Base-by-base conservation (phyloP, 2,329 filamentous ascomycete species). In the Fusarium clavum region DNA sequence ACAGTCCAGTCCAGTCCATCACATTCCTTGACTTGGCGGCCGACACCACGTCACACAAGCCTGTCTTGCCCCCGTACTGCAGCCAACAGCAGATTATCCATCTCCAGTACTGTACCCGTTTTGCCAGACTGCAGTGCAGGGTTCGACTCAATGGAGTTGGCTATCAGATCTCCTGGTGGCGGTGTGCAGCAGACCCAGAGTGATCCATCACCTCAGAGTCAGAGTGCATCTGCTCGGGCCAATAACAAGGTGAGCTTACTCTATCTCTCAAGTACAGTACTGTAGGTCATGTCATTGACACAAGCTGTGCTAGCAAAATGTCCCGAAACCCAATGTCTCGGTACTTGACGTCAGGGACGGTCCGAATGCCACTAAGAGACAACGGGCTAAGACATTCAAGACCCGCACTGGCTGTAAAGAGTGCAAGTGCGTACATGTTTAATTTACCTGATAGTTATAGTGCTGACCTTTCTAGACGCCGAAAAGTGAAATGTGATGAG, bases 401-500 rank as follows among this genome's bases (percentile, higher is more conserved):
- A 72, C 70, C 6, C 57, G 68, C 41, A 62, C 65, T 12, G 70
- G 71, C 12, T 73, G 71, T 52, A 73, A 60, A 52, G 58, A 73
- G 48, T 73, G 71, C 71, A 73, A 72, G 71, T 73, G 22, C 11
- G 71, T 70, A 47, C 32, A 20, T 41, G 30, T 24, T 22, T 38
- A 40, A 27, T 48, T 2, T n/a, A n/a, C 27, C 49, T 69, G 45
- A 55, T 56, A 13, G 7, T 22, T 4, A 12, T 57, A 20, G 38
- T 29, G 24, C 49, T 53, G 24, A 53, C 49, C 34, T 38, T n/a
- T n/a, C 34, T n/a, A 74, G 73, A 47, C 67, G 69, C 27, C 71
- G 73, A 12, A 74, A 70, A 51, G 62, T 72, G 43, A 75, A 75
- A 57, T 75, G 73, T 38, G 73, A 75, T 32, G 69, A 75, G 27